Percentiles rank a stretch among this genome's conserved stretches.
Evolutionary conservation across 768 basidiomycete species (phyloP).

Genomic region (Trametes cingulata): DNA sequence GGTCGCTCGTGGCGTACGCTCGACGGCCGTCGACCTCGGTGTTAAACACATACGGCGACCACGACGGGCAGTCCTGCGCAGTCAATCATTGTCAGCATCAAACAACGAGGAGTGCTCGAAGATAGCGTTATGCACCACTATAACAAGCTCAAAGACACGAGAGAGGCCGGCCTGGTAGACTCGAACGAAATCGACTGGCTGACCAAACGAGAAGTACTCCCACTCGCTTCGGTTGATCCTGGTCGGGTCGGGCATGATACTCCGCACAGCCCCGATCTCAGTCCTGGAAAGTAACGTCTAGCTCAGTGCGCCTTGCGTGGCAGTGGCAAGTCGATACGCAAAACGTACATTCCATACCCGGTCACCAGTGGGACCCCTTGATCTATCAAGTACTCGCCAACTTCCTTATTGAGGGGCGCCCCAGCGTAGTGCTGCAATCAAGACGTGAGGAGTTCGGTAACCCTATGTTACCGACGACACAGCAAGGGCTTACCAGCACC

Average conservation of each 20-base stretch:
- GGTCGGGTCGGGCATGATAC: not conserved
- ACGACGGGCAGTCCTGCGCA: constrained; percentile 14
- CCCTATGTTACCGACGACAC: too few species aligned
- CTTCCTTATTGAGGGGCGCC: constrained; percentile 37
- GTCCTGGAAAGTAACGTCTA: constrained; percentile 3
- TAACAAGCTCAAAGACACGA: constrained; percentile 37
- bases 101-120: too few species aligned
- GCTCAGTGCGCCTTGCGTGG: too few species aligned
- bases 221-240: constrained; percentile 24
- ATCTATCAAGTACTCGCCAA: constrained; percentile 36
- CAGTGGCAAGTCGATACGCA: not conserved
- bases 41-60: constrained; percentile 16
- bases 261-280: constrained; percentile 17
- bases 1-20: constrained; percentile 42
- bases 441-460: not conserved
- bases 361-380: constrained; percentile 36
- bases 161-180: constrained; percentile 35
- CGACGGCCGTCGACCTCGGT: constrained; percentile 28
- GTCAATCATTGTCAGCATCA: too few species aligned
- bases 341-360: constrained; percentile 40
- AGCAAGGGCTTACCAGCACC: constrained; percentile 20
- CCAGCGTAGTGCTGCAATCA: constrained; percentile 39
- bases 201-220: constrained; percentile 38
- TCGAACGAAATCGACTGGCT: constrained; percentile 29
- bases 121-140: constrained; percentile 42